Conservation (phyloP, 805 yeast genomes). For the Kodamaea jinghongensis region DNA sequence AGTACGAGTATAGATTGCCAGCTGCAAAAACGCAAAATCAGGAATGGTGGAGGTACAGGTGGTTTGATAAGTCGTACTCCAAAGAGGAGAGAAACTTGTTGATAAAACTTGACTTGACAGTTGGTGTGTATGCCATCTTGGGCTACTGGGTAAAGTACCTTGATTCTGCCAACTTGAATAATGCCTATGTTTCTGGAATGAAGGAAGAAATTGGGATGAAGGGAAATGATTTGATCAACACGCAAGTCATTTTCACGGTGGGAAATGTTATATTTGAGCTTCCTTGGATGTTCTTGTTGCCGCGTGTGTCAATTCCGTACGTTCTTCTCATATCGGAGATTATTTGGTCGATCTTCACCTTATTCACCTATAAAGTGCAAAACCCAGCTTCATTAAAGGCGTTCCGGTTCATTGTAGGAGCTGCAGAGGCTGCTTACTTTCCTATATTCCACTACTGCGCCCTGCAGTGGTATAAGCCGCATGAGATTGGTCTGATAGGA, state of each 20-base stretch:
- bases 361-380: conserved; percentile 15
- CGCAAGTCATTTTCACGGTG: conserved; percentile 20
- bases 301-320: conserved; percentile 20
- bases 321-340: conserved; percentile 19
- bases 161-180: conserved; percentile 22
- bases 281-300: conserved; percentile 21
- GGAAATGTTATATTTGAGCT: conserved; percentile 22
- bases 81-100: conserved; percentile 22
- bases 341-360: conserved; percentile 21
- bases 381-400: conserved; percentile 17
- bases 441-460: conserved; percentile 26
- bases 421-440: conserved; percentile 26
- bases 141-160: conserved; percentile 25
- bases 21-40: conserved; percentile 7
- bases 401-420: conserved; percentile 20
- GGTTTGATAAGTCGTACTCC: conserved; percentile 16
- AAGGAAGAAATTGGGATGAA: conserved; percentile 18
- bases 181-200: conserved; percentile 23
- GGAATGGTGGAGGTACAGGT: conserved; percentile 13
- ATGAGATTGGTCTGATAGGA: conserved; percentile 25
- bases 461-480: conserved; percentile 24
- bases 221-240: conserved; percentile 22
- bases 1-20: conserved; percentile 27
- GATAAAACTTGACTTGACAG: conserved; percentile 22
- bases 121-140: conserved; percentile 22